Conservation (phyloP, 495 filamentous ascomycete genomes). For the Hypoxylon trugodes region DNA sequence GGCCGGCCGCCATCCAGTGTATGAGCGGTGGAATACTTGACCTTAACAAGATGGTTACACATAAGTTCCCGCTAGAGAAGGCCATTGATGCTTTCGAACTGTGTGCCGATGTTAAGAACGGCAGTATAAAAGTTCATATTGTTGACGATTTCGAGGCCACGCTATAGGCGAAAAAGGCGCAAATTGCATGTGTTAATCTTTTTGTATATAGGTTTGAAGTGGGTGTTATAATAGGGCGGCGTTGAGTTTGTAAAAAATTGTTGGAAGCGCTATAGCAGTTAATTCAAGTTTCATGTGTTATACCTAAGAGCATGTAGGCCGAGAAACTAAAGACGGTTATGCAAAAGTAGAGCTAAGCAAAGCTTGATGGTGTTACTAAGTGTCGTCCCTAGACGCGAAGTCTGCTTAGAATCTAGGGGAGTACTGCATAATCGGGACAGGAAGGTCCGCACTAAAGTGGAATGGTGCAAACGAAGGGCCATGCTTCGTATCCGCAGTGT, state of each 20-base stretch:
- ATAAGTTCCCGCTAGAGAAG: constrained; percentile 63
- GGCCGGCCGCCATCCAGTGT: constrained; percentile 63
- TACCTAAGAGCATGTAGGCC: not conserved
- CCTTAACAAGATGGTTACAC: constrained; percentile 58
- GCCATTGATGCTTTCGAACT: constrained; percentile 64
- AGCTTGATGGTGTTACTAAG: constrained; percentile 2
- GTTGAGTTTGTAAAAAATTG: constrained; percentile 7
- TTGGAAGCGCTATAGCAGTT: not conserved
- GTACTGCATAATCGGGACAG: constrained; percentile 22
- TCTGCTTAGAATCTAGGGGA: not conserved
- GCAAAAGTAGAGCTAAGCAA: constrained; percentile 29
- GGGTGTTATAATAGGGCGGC: constrained; percentile 13
- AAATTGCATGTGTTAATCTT: not conserved
- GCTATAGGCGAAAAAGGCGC: constrained; percentile 16
- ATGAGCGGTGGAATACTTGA: constrained; percentile 62
- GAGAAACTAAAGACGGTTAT: constrained; percentile 1
- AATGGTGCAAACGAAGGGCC: not conserved
- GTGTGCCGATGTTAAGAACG: constrained; percentile 55
- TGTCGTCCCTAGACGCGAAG: constrained; percentile 9
- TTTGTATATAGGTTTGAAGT: constrained; percentile 27
- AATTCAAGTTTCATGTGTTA: constrained; percentile 2
- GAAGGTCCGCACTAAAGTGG: constrained; percentile 14
- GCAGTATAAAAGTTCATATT: constrained; percentile 68
- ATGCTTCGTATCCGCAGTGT: constrained; percentile 37
- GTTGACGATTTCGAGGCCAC: constrained; percentile 58